Evolutionary conservation across 164 flowering plant genomes (phyloP), one percentile per base, ranked within the genome.

Genomic region (Akebia trifoliata): DNA sequence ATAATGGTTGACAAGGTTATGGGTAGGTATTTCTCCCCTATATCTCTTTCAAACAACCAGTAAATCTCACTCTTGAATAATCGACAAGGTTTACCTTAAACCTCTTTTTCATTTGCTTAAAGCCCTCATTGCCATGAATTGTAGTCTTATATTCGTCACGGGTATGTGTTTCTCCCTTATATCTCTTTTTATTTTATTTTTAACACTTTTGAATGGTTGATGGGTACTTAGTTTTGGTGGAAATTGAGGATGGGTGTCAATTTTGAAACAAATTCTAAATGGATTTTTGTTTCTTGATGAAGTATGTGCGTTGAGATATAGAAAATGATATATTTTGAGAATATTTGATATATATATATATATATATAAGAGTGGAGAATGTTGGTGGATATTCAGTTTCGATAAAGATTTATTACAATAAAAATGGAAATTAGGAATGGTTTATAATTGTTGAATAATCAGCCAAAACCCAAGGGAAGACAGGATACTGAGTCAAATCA

Each of bases 401-500:
- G n/a, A n/a, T n/a, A n/a, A n/a, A n/a, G n/a, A n/a, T n/a, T n/a
- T n/a, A n/a, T n/a, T n/a, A n/a, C n/a, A n/a, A n/a, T n/a, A n/a
- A n/a, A n/a, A n/a, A n/a, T n/a, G n/a, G n/a, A n/a, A n/a, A n/a
- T n/a, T n/a, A n/a, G n/a, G n/a, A n/a, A n/a, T n/a, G n/a, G n/a
- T n/a, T n/a, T n/a, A n/a, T n/a, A n/a, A n/a, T n/a, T 12, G 99
- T 90, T 25, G 91, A 77, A 79, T 90, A 90, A 72, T 94, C 99
- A 62, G 96, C 90, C 72, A 94, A 67, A 14, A 94, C 74, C 99
- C 99, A 94, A 40, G 99, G 99, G 60, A 94, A 94, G 61, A 94
- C 79, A 49, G 97, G 99, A 78, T 94, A 94, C 63, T 94, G 99
- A 22, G 99, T 94, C 61, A 94, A 70, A 74, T 94, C 99, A 75